A percentile compares a stretch with the other conserved stretches of the same genome.
Conservation (phyloP, 352 stramenopile genomes). For the Phytophthora fragariaefolia region DNA sequence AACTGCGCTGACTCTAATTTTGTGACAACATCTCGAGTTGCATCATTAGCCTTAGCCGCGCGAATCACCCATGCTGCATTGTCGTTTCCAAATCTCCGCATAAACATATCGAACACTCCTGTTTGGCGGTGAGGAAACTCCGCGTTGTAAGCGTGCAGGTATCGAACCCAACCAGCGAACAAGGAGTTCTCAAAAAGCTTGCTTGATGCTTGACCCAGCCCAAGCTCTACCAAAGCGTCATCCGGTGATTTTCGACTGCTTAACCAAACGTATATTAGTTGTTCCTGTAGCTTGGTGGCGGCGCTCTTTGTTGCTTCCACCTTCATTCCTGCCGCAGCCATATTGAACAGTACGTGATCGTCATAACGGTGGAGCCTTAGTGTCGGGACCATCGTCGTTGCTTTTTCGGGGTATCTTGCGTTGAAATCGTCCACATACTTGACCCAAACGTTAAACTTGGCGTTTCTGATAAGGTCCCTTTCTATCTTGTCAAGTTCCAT, state of each 20-base stretch:
- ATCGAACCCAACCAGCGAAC: neutral
- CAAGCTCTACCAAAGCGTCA: neutral
- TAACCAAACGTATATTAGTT: neutral
- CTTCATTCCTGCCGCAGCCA: neutral
- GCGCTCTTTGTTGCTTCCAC: neutral
- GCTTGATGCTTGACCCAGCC: no score
- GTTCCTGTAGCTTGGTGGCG: slow-evolving; percentile 1
- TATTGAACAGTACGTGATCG: neutral
- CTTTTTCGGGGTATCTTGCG: neutral
- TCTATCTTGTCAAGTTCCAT: neutral
- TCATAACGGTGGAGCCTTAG: neutral
- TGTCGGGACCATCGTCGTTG: neutral
- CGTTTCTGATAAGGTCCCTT: neutral
- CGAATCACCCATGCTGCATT: neutral
- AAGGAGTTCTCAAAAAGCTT: neutral
- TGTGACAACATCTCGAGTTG: neutral
- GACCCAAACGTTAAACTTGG: neutral
- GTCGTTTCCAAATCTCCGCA: neutral
- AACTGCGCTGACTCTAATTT: neutral
- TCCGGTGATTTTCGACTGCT: neutral
- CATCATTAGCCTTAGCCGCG: neutral
- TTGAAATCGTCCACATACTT: neutral
- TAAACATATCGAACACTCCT: neutral
- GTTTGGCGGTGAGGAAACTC: neutral
- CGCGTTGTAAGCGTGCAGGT: neutral